Evolutionary conservation across 495 filamentous ascomycete species (phyloP).

Genomic region (Glarea lozoyensis): DNA sequence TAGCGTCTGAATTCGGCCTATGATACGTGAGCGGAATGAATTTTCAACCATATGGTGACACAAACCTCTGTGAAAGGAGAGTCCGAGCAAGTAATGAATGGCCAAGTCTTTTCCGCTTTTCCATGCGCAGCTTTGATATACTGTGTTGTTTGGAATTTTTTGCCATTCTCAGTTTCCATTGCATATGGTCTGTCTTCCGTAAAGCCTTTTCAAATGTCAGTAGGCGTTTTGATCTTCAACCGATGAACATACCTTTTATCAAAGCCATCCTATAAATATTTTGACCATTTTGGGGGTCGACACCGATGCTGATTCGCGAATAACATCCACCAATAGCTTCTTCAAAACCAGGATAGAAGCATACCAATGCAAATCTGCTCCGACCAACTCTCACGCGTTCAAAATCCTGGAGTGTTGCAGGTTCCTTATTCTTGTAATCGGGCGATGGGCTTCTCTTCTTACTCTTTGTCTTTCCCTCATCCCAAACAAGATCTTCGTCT

Average conservation of each 20-base stretch:
- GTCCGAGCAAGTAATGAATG: slow-evolving; percentile 78
- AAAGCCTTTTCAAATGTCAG: slow-evolving; percentile 53
- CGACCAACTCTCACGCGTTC: slow-evolving; percentile 76
- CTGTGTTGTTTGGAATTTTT: slow-evolving; percentile 63
- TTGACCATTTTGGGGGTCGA: slow-evolving; percentile 54
- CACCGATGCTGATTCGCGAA: slow-evolving; percentile 69
- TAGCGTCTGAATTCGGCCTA: slow-evolving; percentile 79
- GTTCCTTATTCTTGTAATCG: slow-evolving; percentile 39
- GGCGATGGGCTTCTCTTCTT: slow-evolving; percentile 33
- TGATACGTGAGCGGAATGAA: no score
- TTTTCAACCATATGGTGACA: no score
- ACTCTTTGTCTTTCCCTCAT: slow-evolving; percentile 30
- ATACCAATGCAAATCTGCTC: slow-evolving; percentile 71
- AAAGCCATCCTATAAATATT: slow-evolving; percentile 77
- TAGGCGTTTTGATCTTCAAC: slow-evolving; percentile 1
- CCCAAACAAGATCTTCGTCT: slow-evolving; percentile 69
- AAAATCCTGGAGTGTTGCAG: slow-evolving; percentile 67
- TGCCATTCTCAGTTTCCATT: slow-evolving; percentile 60
- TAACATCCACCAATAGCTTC: slow-evolving; percentile 70
- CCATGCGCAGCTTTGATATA: slow-evolving; percentile 70
- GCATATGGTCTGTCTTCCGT: slow-evolving; percentile 70
- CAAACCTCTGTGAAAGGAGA: slow-evolving; percentile 62
- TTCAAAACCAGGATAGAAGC: slow-evolving; percentile 85
- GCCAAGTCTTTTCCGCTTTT: slow-evolving; percentile 66
- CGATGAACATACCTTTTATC: slow-evolving; percentile 61